A percentile compares a stretch with the other conserved stretches of the same genome.
Evolutionary conservation across 2,329 filamentous ascomycete genomes (phyloP).

Genomic region (Metarhizium album): DNA sequence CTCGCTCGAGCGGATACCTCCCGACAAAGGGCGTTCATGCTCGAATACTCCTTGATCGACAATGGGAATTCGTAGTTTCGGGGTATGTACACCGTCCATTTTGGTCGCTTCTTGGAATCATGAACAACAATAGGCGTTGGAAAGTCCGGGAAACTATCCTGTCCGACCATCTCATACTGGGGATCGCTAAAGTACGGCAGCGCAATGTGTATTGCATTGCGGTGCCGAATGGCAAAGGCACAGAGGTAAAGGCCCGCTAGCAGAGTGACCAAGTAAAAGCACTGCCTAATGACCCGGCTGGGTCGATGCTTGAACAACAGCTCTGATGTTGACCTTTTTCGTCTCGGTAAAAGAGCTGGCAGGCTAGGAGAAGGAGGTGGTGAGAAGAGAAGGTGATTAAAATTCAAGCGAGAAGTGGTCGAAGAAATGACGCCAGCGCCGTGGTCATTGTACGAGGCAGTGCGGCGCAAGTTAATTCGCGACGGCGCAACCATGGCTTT

Average conservation of each 20-base stretch:
- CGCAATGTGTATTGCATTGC: slow-evolving; percentile 17
- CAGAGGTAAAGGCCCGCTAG: slow-evolving; percentile 40
- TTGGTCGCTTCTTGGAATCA: slow-evolving; percentile 51
- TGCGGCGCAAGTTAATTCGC: slow-evolving; percentile 47
- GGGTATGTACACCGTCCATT: slow-evolving; percentile 78
- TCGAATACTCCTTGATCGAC: slow-evolving; percentile 51
- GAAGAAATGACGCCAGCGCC: slow-evolving; percentile 38
- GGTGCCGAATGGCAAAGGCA: slow-evolving; percentile 17
- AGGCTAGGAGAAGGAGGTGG: slow-evolving; percentile 61
- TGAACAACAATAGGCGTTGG: slow-evolving; percentile 62
- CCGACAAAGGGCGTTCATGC: slow-evolving; percentile 57
- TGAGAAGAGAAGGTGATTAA: slow-evolving; percentile 57
- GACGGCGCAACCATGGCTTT: slow-evolving; percentile 44
- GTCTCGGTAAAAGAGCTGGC: slow-evolving; percentile 55
- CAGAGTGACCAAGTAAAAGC: slow-evolving; percentile 43
- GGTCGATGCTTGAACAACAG: slow-evolving; percentile 33
- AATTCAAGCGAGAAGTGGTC: slow-evolving; percentile 52
- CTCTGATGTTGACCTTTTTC: slow-evolving; percentile 49
- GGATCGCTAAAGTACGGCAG: slow-evolving; percentile 35
- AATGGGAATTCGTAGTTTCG: slow-evolving; percentile 56
- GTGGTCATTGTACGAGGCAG: slow-evolving; percentile 44
- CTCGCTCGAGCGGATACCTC: slow-evolving; percentile 51
- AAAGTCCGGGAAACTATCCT: slow-evolving; percentile 55
- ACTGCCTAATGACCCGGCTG: slow-evolving; percentile 43
- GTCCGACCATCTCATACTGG: slow-evolving; percentile 57